Conservation (phyloP, 2,329 filamentous ascomycete species). For the Mycosphaerella sp. region DNA sequence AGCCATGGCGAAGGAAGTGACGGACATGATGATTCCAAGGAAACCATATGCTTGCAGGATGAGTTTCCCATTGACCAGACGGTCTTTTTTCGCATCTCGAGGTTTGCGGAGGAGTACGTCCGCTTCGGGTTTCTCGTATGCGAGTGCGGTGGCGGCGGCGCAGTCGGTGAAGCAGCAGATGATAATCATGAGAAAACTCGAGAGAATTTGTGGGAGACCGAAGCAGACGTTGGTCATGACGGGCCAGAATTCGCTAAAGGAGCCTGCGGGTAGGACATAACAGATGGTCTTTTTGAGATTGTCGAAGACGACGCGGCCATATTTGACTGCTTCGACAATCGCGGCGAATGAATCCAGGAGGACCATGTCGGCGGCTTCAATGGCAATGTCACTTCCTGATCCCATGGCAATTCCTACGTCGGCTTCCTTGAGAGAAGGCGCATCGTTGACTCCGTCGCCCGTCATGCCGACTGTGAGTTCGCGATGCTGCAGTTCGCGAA, state of each 20-base stretch:
- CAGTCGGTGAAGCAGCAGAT: constrained; percentile 68
- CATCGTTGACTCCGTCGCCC: constrained; percentile 46
- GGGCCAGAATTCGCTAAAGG: constrained; percentile 70
- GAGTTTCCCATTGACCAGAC: constrained; percentile 66
- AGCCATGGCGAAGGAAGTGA: constrained; percentile 40
- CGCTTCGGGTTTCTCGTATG: constrained; percentile 70
- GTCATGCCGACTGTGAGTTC: constrained; percentile 52
- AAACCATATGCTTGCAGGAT: constrained; percentile 67
- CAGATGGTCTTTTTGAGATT: constrained; percentile 71
- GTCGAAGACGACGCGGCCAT: constrained; percentile 70
- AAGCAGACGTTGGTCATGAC: constrained; percentile 67
- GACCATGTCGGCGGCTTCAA: constrained; percentile 58
- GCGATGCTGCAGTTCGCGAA: constrained; percentile 63
- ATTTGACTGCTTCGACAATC: constrained; percentile 65
- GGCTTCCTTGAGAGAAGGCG: constrained; percentile 51
- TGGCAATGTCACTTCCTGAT: constrained; percentile 54
- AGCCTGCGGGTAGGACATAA: constrained; percentile 67
- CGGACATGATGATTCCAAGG: constrained; percentile 51
- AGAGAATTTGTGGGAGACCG: constrained; percentile 65
- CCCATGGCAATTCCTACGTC: constrained; percentile 55
- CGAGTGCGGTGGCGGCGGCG: constrained; percentile 63
- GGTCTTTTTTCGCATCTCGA: constrained; percentile 61
- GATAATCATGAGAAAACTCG: constrained; percentile 62
- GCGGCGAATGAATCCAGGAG: constrained; percentile 63
- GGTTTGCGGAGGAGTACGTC: constrained; percentile 65